These are phyloP conservation scores for Tolypocladium pustulatum DNA, from an alignment of 2,329 filamentous ascomycete genomes.

Conservation along the genomic window DNA sequence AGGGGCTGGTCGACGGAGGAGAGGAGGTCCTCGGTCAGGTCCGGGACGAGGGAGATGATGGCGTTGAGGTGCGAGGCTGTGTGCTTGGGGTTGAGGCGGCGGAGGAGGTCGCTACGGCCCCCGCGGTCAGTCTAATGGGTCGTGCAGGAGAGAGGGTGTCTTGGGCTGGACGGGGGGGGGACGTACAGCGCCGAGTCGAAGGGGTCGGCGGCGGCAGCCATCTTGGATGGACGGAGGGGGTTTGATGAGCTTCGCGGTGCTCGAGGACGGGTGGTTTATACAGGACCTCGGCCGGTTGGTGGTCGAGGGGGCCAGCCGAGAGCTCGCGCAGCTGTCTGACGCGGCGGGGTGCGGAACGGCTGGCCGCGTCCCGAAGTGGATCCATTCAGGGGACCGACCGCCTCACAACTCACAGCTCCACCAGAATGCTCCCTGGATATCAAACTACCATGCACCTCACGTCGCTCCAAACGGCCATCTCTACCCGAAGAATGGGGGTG, in stretches of 20 bases:
- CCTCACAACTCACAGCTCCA: not conserved
- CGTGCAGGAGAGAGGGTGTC: no score
- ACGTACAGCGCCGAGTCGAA: slow-evolving; percentile 66
- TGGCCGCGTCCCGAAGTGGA: not conserved
- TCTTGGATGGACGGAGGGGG: slow-evolving; percentile 1
- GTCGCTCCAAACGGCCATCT: no score
- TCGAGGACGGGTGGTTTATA: not conserved
- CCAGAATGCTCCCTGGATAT: not conserved
- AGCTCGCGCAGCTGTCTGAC: not conserved
- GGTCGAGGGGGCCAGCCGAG: not conserved
- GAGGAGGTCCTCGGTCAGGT: slow-evolving; percentile 93
- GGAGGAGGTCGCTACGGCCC: slow-evolving; percentile 75
- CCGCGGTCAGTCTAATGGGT: not conserved
- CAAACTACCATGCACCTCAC: not conserved
- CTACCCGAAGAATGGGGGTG: no score
- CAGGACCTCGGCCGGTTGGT: not conserved
- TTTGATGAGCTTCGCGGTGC: not conserved
- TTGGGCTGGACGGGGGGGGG: not conserved
- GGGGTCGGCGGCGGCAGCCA: slow-evolving; percentile 47
- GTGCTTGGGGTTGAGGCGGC: slow-evolving; percentile 89
- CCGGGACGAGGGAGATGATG: slow-evolving; percentile 80
- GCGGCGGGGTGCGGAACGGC: not conserved
- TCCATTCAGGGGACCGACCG: not conserved
- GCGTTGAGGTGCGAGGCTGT: slow-evolving; percentile 79
- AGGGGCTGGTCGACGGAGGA: slow-evolving; percentile 96